Base-by-base conservation (phyloP, 495 filamentous ascomycete genomes). In the Recurvomyces mirabilis region DNA sequence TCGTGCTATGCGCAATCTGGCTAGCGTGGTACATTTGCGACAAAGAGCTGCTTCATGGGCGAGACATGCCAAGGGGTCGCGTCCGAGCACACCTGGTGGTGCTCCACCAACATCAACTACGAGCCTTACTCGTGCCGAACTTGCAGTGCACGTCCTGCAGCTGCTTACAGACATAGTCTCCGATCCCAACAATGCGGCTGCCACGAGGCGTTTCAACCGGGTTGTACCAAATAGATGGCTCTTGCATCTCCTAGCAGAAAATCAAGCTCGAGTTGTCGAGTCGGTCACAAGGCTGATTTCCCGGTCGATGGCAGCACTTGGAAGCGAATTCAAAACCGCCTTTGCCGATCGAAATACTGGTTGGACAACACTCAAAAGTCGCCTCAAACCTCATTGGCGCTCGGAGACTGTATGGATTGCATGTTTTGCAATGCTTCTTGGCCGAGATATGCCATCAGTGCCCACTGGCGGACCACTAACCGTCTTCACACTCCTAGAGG, bases 191-290 rank as follows among this genome's bases (percentile, higher is more conserved):
- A 83, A 80, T 47, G 55, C 57, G 11, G 60, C 67, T 12, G 79
- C 79, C 26, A 77, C 94, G 39, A 76, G 75, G 55, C 89, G 84
- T 54, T 98, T 98, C 65, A 86, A 89, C 13, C 85, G 80, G 64
- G 91, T 87, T 1, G 89, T 96, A 3, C 95, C 93, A 6, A 54
- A 54, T 18, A 28, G 51, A n/a, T 96, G 93, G 91, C 75, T 96
- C 44, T 70, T 98, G 17, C 91, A 94, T 63, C 77, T 98, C 21
- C 74, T 96, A 36, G 86, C 84, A 21, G 88, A 94, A 55, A 76
- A 82, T 50, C 82, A 94, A 45, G 74, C 82, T 2, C 80, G 86
- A 57, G 78, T 93, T 32, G 81, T 95, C 7, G 68, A 87, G 15
- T 69, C 84, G 22, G 84, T 81, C n/a, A 70, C 74, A 36, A 93